A percentile compares a stretch with the other conserved stretches of the same genome.
These are phyloP conservation scores for Uncinocarpus reesii DNA, from an alignment of 2,329 filamentous ascomycete species.

Conservation along the genomic window DNA sequence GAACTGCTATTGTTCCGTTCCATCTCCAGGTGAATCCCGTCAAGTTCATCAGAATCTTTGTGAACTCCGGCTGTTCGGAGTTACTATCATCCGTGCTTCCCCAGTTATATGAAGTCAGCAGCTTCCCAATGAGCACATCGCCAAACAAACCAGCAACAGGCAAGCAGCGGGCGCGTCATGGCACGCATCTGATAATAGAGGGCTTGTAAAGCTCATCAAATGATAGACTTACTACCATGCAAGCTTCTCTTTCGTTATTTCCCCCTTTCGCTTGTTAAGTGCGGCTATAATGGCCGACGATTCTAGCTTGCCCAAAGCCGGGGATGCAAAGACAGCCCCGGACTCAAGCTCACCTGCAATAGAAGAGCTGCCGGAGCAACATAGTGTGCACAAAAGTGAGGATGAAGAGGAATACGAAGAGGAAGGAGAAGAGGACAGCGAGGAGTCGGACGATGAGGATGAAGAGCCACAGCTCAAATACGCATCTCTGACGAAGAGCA, in stretches of 20 bases:
- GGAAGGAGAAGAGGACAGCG: slow-evolving; percentile 48
- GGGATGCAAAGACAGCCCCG: not conserved
- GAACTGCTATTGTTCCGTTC: no score
- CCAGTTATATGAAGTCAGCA: not conserved
- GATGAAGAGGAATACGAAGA: slow-evolving; percentile 26
- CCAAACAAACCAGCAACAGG: slow-evolving; percentile 1
- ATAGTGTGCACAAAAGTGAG: slow-evolving; percentile 14
- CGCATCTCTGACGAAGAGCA: slow-evolving; percentile 67
- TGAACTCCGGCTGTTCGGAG: not conserved
- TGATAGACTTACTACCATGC: slow-evolving; percentile 3
- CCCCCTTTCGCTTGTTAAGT: slow-evolving; percentile 19
- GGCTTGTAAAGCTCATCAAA: not conserved
- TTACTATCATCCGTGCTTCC: slow-evolving; percentile 1
- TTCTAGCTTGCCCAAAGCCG: slow-evolving; percentile 23
- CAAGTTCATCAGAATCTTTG: no score
- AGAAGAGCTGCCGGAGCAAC: slow-evolving; percentile 13
- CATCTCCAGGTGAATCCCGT: no score
- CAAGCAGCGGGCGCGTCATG: not conserved
- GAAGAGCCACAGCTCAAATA: slow-evolving; percentile 95
- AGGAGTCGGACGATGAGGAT: slow-evolving; percentile 70
- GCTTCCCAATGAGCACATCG: not conserved
- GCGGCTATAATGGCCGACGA: slow-evolving; percentile 32
- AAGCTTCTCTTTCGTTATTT: not conserved
- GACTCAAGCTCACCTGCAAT: slow-evolving; percentile 2
- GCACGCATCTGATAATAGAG: not conserved